Evolutionary conservation across 768 basidiomycete species (phyloP).

Genomic region (Tulasnella sp.): DNA sequence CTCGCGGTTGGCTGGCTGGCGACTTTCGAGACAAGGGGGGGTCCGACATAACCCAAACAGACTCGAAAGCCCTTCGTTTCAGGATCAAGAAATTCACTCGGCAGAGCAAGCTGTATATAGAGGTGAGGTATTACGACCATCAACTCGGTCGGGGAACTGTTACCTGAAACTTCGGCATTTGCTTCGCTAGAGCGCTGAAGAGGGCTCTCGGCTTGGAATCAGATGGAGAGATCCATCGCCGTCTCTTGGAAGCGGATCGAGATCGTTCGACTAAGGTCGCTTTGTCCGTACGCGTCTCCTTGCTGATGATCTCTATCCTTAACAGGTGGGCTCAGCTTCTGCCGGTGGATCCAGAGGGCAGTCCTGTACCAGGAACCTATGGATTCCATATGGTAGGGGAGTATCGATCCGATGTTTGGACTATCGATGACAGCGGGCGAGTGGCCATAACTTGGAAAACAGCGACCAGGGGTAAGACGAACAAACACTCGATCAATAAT

Average conservation of each 20-base stretch:
- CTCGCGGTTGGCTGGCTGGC: background rate
- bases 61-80: background rate
- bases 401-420: background rate
- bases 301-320: background rate
- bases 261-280: background rate
- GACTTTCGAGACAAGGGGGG: background rate
- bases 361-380: background rate
- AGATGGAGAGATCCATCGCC: background rate
- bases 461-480: too few relatives aligned
- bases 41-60: background rate
- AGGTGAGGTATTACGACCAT: background rate
- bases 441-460: background rate
- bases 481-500: too few relatives aligned
- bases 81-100: background rate
- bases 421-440: background rate
- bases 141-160: background rate
- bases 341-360: background rate
- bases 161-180: background rate
- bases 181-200: background rate
- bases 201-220: background rate
- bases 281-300: background rate
- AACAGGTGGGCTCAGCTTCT: background rate
- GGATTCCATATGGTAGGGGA: background rate
- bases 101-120: background rate
- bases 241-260: background rate